These are phyloP conservation scores for Spergularia azorica DNA, from an alignment of 179 eudicot genomes.

Conservation along the genomic window DNA sequence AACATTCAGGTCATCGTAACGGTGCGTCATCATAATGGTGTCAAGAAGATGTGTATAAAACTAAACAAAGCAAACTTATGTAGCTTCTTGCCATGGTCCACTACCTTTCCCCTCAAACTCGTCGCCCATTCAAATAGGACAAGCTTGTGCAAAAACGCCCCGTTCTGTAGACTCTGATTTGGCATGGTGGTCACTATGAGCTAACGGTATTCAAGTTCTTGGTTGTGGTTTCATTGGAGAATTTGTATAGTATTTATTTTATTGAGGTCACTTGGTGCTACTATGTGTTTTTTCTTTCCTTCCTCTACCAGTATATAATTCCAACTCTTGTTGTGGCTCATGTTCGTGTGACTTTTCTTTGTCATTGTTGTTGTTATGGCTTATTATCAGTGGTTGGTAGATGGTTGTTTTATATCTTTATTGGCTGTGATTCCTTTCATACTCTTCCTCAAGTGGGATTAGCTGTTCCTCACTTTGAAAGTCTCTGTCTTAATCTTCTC, in stretches of 20 bases:
- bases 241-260: not conserved
- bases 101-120: not conserved
- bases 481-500: not conserved
- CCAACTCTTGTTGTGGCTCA: not conserved
- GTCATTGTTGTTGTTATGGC: too few relatives aligned
- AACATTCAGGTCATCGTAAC: not conserved
- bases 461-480: not conserved
- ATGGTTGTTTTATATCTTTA: conserved; percentile 3
- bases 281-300: not conserved
- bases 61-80: not conserved
- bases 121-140: not conserved
- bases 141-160: not conserved
- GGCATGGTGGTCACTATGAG: not conserved
- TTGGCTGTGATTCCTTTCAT: not conserved
- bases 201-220: not conserved
- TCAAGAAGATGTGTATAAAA: not conserved
- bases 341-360: not conserved
- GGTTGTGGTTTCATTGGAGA: not conserved
- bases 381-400: not conserved
- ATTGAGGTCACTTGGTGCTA: not conserved
- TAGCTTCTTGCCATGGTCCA: not conserved
- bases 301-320: not conserved
- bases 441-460: not conserved
- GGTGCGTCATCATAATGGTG: not conserved
- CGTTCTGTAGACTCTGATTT: not conserved